Evolutionary conservation across 495 filamentous ascomycete species (phyloP), one percentile per base, ranked within the genome.

Genomic region (Penicillium longicatenatum): DNA sequence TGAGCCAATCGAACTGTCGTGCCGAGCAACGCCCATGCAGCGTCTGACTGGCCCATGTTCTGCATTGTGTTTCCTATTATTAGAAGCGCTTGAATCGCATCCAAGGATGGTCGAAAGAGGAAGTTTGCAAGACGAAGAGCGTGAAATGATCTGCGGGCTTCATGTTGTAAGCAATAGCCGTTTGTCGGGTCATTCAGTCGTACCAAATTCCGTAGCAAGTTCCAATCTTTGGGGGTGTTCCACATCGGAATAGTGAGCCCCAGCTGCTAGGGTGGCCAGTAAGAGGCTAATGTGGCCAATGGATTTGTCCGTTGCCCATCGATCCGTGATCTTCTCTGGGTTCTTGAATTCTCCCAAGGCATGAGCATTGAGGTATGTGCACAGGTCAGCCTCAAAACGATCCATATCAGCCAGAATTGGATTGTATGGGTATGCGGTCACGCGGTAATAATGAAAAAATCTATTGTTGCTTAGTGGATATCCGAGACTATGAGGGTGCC

Each of bases 341-440:
- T 61, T 60, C 10, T 33, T 56, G 14, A 75, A 24, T 43, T 70
- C 65, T 14, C 69, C 67, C 6, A 61, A 26, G 42, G 75, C 49
- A 65, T 73, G 54, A 50, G 71, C 71, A 60, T 71, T 74, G 3
- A 83, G 62, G 56, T 83, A 83, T 0, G 65, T 60, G 43, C 70
- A 70, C 0, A 84, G 48, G 29, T 82, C 80, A 0, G 64, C 64
- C 56, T 83, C 79, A 39, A 84, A 74, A 0, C 63, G 60, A 35
- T 79, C 75, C 29, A 82, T 66, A 51, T 83, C 78, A 1, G 70
- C 70, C 4, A 84, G 53, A 1, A 75, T 79, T 16, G 82, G 79
- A 54, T 81, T 83, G 45, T 82, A 77, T 4, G 81, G 77, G 50
- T 80, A 75, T 1, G 79, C 77, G 3, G 71, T 75, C 35, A 79